Conservation (phyloP, 306 rosid genomes). For the Sicyos baderoa region DNA sequence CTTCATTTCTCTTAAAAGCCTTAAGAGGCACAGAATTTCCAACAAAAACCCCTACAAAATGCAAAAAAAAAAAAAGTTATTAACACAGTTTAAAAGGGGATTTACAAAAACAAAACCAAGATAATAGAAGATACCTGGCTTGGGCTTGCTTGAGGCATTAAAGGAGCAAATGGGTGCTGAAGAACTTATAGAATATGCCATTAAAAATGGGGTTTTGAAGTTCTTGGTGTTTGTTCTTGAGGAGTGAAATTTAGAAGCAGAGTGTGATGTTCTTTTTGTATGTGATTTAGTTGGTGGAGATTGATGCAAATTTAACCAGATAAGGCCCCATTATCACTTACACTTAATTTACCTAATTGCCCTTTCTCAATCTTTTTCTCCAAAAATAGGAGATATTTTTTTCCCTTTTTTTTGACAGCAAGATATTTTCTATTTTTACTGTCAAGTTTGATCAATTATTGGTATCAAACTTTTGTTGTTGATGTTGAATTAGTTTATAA, state of each 20-base stretch:
- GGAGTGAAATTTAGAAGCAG: not conserved
- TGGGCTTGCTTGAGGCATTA: slow-evolving; percentile 55
- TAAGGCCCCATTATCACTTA: slow-evolving; percentile 24
- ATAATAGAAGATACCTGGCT: slow-evolving; percentile 39
- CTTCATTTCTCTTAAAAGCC: slow-evolving; percentile 46
- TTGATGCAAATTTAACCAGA: slow-evolving; percentile 20
- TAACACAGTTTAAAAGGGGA: slow-evolving; percentile 3
- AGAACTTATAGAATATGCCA: slow-evolving; percentile 48
- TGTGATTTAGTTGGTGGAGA: slow-evolving; percentile 17
- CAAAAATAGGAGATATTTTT: not conserved
- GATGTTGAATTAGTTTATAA: too few species aligned
- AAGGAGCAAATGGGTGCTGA: slow-evolving; percentile 51
- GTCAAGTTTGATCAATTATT: too few species aligned
- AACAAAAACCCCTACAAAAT: slow-evolving; percentile 31
- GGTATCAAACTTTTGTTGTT: too few species aligned
- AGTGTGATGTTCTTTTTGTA: not conserved
- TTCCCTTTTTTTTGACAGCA: too few species aligned
- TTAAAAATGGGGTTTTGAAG: slow-evolving; percentile 19
- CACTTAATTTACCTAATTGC: slow-evolving; percentile 21
- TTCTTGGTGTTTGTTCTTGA: not conserved
- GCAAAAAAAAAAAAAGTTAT: not conserved
- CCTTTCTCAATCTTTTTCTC: slow-evolving; percentile 15
- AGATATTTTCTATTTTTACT: too few species aligned
- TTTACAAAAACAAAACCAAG: not conserved
- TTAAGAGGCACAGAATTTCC: slow-evolving; percentile 39